Evolutionary conservation across 768 basidiomycete genomes (phyloP).

Genomic region (Xerocomellus dryophilus): DNA sequence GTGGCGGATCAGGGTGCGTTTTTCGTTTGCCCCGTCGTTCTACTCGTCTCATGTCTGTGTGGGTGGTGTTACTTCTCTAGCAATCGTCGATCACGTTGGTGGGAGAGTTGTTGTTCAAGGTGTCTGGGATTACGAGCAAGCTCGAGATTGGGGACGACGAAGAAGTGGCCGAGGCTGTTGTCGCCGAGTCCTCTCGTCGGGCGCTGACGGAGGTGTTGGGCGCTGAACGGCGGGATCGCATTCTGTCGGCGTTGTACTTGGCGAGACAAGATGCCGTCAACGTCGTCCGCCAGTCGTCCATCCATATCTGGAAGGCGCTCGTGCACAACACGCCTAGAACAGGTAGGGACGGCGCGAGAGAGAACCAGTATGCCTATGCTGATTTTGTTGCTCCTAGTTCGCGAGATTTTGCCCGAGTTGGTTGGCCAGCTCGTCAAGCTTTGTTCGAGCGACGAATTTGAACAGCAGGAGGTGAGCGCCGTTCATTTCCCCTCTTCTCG

Average conservation of each 20-base stretch:
- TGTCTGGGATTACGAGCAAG: conserved; percentile 93
- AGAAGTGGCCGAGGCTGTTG: conserved; percentile 55
- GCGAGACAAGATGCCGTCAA: conserved; percentile 91
- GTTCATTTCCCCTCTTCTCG: background rate
- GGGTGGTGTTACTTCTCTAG: conserved; percentile 38
- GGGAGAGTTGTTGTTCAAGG: conserved; percentile 93
- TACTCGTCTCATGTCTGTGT: background rate
- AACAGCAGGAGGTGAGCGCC: conserved; percentile 79
- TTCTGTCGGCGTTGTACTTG: conserved; percentile 86
- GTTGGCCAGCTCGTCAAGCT: conserved; percentile 73
- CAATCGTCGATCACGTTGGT: conserved; percentile 95
- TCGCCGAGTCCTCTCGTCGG: conserved; percentile 77
- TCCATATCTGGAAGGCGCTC: conserved; percentile 97
- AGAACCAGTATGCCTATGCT: background rate
- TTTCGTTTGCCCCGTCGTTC: background rate
- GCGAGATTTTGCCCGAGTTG: conserved; percentile 88
- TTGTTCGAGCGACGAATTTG: conserved; percentile 73
- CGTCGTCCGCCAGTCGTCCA: conserved; percentile 83
- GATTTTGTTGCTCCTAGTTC: conserved; percentile 44
- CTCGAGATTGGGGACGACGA: conserved; percentile 73
- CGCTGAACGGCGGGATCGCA: conserved; percentile 82
- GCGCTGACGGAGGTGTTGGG: conserved; percentile 89
- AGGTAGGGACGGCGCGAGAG: conserved; percentile 41
- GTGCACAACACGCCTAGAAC: conserved; percentile 93
- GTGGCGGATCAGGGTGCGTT: conserved; percentile 89